Conservation (phyloP, 2,329 filamentous ascomycete species). For the Rhinocladiella mackenziei region DNA sequence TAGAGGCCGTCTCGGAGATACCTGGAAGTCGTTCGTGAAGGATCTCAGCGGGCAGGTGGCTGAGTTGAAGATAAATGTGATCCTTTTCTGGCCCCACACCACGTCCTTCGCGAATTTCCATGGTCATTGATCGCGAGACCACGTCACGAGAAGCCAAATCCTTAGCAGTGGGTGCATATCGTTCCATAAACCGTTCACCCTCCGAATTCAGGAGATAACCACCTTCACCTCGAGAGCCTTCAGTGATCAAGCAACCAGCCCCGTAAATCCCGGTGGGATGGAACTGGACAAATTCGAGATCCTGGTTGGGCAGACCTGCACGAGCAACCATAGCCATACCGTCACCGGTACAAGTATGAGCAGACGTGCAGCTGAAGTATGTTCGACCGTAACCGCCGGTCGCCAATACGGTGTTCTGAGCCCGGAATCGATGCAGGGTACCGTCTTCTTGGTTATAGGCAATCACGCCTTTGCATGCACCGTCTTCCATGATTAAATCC, state of each 20-base stretch:
- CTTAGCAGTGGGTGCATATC: constrained; percentile 95
- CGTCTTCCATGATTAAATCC: constrained; percentile 95
- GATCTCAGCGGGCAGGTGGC: constrained; percentile 86
- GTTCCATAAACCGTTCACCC: constrained; percentile 99
- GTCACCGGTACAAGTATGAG: constrained; percentile 97
- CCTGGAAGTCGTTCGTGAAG: constrained; percentile 94
- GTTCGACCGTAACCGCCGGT: constrained; percentile 97
- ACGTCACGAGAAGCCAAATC: constrained; percentile 95
- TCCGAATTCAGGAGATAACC: constrained; percentile 96
- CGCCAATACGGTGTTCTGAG: constrained; percentile 93
- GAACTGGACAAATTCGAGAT: constrained; percentile 99
- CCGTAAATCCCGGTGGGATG: constrained; percentile 99
- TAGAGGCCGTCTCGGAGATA: constrained; percentile 97
- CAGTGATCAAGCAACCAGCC: constrained; percentile 94
- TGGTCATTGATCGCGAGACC: constrained; percentile 94
- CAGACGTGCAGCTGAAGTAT: constrained; percentile 97
- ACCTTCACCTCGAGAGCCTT: constrained; percentile 96
- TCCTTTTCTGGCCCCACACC: constrained; percentile 97
- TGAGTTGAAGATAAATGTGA: constrained; percentile 97
- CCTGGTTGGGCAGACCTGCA: constrained; percentile 96
- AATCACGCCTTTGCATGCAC: constrained; percentile 91
- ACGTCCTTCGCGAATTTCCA: constrained; percentile 96
- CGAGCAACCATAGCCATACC: constrained; percentile 99
- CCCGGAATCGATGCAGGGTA: constrained; percentile 92
- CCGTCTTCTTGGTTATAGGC: constrained; percentile 99